These are phyloP conservation scores for Chamaecyparis obtusa DNA, from an alignment of 75 land plant genomes.

Conservation along the genomic window DNA sequence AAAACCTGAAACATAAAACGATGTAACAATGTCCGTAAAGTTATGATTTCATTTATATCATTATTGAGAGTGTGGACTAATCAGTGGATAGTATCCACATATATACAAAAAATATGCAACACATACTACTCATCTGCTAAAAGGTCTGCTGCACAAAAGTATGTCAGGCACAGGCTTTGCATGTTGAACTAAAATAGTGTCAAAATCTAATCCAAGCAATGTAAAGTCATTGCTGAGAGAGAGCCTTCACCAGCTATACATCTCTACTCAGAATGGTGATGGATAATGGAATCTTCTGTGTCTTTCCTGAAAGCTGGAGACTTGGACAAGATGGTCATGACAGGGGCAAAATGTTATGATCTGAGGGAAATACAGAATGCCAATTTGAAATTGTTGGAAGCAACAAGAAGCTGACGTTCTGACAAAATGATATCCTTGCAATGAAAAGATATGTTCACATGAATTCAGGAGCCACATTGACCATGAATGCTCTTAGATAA, in stretches of 20 bases:
- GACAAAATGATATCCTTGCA: not conserved
- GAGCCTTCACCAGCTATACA: conserved; percentile 17
- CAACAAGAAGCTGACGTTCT: not conserved
- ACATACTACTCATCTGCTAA: conserved; percentile 35
- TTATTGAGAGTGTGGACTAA: conserved; percentile 5
- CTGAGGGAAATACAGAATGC: not conserved
- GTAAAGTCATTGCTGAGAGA: conserved; percentile 40
- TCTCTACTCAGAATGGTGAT: not conserved
- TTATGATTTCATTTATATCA: not conserved
- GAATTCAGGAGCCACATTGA: not conserved
- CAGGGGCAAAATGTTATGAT: not conserved
- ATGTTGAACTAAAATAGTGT: conserved; percentile 49
- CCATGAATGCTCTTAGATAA: not conserved
- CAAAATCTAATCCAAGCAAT: conserved; percentile 37
- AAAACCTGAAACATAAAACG: conserved; percentile 54
- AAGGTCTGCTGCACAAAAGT: conserved; percentile 36
- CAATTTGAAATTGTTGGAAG: not conserved
- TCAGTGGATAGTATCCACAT: conserved; percentile 13
- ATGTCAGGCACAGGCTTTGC: conserved; percentile 33
- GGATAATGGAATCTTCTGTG: not conserved
- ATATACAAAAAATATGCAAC: conserved; percentile 37
- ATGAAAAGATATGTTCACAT: not conserved
- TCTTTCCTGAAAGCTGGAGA: not conserved
- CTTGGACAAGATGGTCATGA: conserved; percentile 2
- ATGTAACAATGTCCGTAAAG: not conserved